These are phyloP conservation scores for Leccinum broughii DNA, from an alignment of 768 basidiomycete species.

Conservation along the genomic window DNA sequence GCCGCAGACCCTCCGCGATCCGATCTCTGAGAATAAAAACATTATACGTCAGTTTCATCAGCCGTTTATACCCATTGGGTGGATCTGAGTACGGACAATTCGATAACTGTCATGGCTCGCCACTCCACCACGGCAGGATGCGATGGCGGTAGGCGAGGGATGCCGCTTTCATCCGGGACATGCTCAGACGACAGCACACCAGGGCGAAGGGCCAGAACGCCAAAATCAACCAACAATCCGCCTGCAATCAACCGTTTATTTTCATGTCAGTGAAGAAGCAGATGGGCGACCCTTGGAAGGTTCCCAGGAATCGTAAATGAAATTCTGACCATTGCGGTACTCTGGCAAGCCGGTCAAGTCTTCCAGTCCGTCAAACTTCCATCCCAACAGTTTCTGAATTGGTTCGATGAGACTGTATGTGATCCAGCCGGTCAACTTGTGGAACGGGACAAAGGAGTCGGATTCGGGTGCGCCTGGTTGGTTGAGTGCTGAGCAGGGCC, in stretches of 20 bases:
- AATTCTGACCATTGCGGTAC: slow-evolving; percentile 75
- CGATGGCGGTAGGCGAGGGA: slow-evolving; percentile 68
- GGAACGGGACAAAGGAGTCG: slow-evolving; percentile 86
- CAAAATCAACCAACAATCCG: slow-evolving; percentile 84
- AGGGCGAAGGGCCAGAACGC: slow-evolving; percentile 70
- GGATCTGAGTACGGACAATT: slow-evolving; percentile 57
- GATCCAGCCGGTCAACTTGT: slow-evolving; percentile 94
- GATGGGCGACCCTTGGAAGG: neutral
- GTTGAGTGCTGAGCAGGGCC: slow-evolving; percentile 71
- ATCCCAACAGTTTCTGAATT: slow-evolving; percentile 72
- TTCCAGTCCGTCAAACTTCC: slow-evolving; percentile 80
- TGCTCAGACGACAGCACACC: slow-evolving; percentile 51
- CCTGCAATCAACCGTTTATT: slow-evolving; percentile 44
- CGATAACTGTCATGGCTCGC: slow-evolving; percentile 94
- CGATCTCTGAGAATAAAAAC: slow-evolving; percentile 64
- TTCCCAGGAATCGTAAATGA: neutral
- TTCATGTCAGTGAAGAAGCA: neutral
- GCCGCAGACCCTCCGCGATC: slow-evolving; percentile 68
- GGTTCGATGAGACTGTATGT: slow-evolving; percentile 88
- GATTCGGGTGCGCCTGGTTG: slow-evolving; percentile 33
- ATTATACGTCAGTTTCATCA: slow-evolving; percentile 5
- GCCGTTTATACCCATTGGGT: neutral
- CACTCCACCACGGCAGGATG: slow-evolving; percentile 95
- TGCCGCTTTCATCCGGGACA: slow-evolving; percentile 34
- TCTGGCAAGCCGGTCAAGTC: slow-evolving; percentile 93